These are phyloP conservation scores for Botryotinia calthae DNA, from an alignment of 2,329 filamentous ascomycete genomes.

Conservation along the genomic window DNA sequence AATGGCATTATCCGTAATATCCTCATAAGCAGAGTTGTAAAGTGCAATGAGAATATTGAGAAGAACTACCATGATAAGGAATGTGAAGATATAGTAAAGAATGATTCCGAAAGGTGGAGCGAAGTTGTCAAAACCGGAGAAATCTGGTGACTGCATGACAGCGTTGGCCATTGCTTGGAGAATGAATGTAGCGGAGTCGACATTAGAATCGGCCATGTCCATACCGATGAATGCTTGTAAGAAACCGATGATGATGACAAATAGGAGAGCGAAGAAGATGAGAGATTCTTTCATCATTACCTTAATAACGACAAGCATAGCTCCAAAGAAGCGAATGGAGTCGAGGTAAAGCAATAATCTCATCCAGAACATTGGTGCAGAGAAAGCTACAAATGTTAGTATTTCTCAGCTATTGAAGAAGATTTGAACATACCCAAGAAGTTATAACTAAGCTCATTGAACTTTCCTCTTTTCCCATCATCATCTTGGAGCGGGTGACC, in stretches of 20 bases:
- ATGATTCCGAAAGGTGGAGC: conserved; percentile 90
- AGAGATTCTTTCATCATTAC: conserved; percentile 92
- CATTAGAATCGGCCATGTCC: conserved; percentile 74
- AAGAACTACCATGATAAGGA: conserved; percentile 90
- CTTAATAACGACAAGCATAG: conserved; percentile 96
- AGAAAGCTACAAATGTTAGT: conserved; percentile 58
- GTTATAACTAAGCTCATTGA: conserved; percentile 86
- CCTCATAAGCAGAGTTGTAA: conserved; percentile 93
- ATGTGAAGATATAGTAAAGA: conserved; percentile 96
- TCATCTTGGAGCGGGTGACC: conserved; percentile 50
- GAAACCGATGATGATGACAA: conserved; percentile 82
- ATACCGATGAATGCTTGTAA: conserved; percentile 92
- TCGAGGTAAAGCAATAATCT: conserved; percentile 90
- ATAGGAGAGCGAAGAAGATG: conserved; percentile 91
- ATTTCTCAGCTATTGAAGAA: background rate
- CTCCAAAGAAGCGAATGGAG: conserved; percentile 91
- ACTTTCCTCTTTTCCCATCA: conserved; percentile 54
- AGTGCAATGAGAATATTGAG: conserved; percentile 96
- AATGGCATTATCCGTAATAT: conserved; percentile 77
- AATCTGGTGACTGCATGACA: conserved; percentile 89
- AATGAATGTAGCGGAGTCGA: conserved; percentile 68
- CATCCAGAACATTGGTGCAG: conserved; percentile 95
- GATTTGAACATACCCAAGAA: conserved; percentile 54
- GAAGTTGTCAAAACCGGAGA: conserved; percentile 83
- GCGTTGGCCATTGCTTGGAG: conserved; percentile 82